A percentile compares a stretch with the other conserved stretches of the same genome.
These are phyloP conservation scores for Oryza coarctata DNA, from an alignment of 176 grass and related monocot genomes.

Conservation along the genomic window DNA sequence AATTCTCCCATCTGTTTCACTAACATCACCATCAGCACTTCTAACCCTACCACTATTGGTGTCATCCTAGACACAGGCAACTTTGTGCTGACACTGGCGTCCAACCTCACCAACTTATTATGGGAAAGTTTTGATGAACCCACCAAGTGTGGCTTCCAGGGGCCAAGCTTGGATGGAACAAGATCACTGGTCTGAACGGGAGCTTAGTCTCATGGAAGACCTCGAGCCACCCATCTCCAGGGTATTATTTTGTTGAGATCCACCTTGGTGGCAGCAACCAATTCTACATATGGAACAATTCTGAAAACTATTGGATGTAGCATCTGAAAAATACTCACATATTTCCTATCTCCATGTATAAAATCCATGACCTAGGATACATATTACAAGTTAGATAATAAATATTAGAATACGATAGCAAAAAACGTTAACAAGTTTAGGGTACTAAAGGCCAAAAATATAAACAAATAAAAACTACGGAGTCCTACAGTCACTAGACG, in stretches of 20 bases:
- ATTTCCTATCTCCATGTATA: too few species aligned
- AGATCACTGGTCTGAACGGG: background rate
- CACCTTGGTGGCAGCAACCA: constrained; percentile 25
- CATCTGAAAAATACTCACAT: too few species aligned
- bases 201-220: constrained; percentile 21
- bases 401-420: too few species aligned
- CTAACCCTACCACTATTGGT: constrained; percentile 11
- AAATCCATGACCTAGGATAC: too few species aligned
- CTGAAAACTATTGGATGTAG: too few species aligned
- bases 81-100: constrained; percentile 26
- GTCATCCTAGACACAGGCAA: constrained; percentile 43
- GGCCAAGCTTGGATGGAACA: constrained; percentile 35
- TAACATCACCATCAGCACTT: background rate
- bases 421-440: too few species aligned
- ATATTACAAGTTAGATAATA: too few species aligned
- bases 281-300: constrained; percentile 25
- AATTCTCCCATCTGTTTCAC: constrained; percentile 33
- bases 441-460: too few species aligned
- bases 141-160: constrained; percentile 41
- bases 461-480: too few species aligned
- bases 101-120: background rate
- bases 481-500: too few species aligned
- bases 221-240: constrained; percentile 29
- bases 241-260: constrained; percentile 26
- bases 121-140: constrained; percentile 55